Evolutionary conservation across 768 basidiomycete genomes (phyloP).

Genomic region (Trametes cinnabarina): DNA sequence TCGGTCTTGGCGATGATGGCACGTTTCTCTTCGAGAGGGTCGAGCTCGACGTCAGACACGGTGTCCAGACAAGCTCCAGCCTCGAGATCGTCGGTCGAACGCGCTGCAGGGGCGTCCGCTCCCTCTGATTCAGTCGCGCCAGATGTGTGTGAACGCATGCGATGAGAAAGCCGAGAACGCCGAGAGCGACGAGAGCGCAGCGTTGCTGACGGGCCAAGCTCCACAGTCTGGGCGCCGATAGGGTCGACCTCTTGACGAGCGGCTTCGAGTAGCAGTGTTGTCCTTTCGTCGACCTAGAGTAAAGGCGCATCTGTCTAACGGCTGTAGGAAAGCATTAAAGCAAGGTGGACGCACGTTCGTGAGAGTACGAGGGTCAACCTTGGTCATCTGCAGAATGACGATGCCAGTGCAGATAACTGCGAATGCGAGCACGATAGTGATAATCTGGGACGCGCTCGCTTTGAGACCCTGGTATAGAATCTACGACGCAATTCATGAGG

Average conservation of each 20-base stretch:
- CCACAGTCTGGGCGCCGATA: constrained; percentile 16
- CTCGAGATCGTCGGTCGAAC: constrained; percentile 12
- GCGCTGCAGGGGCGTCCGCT: background rate
- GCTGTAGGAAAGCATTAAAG: background rate
- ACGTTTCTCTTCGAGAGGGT: constrained; percentile 21
- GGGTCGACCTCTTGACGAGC: constrained; percentile 50
- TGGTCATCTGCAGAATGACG: constrained; percentile 89
- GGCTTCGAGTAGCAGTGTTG: constrained; percentile 83
- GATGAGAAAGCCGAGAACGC: constrained; percentile 9
- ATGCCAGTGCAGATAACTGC: constrained; percentile 86
- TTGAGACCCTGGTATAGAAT: constrained; percentile 86
- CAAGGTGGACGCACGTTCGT: constrained; percentile 31
- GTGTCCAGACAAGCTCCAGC: constrained; percentile 7
- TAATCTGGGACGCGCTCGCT: constrained; percentile 69
- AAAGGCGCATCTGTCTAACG: background rate
- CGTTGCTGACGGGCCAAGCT: constrained; percentile 17
- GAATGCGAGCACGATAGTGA: constrained; percentile 88
- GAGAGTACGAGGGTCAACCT: constrained; percentile 79
- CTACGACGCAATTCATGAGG: constrained; percentile 31
- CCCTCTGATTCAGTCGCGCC: background rate
- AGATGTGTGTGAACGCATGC: background rate
- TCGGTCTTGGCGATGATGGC: constrained; percentile 43
- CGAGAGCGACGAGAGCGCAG: constrained; percentile 25
- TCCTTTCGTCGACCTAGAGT: constrained; percentile 70
- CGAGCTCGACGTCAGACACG: constrained; percentile 12